These are phyloP conservation scores for Fusarium bulbicola DNA, from an alignment of 2,329 filamentous ascomycete genomes.

Conservation along the genomic window DNA sequence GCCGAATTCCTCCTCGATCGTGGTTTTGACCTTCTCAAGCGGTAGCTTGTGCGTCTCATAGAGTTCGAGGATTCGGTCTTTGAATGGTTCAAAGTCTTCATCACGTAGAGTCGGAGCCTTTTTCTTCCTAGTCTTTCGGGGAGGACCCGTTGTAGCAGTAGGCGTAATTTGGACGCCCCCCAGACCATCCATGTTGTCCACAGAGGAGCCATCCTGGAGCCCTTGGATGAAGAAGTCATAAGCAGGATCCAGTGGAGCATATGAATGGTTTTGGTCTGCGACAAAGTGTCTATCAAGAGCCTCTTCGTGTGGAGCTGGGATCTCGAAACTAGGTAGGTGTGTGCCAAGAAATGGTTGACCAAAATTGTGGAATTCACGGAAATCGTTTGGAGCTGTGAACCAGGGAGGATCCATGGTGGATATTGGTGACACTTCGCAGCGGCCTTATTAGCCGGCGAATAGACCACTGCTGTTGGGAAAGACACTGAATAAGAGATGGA, in stretches of 20 bases:
- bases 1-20: not conserved
- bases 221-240: accelerated
- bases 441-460: not conserved
- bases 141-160: not conserved
- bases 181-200: not conserved
- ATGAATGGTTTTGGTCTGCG: not conserved
- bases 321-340: not conserved
- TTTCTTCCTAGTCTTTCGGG: not conserved
- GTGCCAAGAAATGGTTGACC: not conserved
- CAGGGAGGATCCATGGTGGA: not conserved
- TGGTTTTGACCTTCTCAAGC: not conserved
- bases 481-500: not conserved
- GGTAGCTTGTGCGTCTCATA: not conserved
- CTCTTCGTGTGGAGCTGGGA: not conserved
- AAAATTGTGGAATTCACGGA: not conserved
- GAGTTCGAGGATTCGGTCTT: not conserved
- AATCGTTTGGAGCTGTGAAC: not conserved
- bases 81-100: not conserved
- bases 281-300: not conserved
- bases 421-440: not conserved
- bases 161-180: not conserved
- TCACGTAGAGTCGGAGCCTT: not conserved
- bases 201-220: accelerated
- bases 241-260: accelerated
- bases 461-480: not conserved